Conservation (phyloP, 495 filamentous ascomycete genomes). For the Podospora didyma region DNA sequence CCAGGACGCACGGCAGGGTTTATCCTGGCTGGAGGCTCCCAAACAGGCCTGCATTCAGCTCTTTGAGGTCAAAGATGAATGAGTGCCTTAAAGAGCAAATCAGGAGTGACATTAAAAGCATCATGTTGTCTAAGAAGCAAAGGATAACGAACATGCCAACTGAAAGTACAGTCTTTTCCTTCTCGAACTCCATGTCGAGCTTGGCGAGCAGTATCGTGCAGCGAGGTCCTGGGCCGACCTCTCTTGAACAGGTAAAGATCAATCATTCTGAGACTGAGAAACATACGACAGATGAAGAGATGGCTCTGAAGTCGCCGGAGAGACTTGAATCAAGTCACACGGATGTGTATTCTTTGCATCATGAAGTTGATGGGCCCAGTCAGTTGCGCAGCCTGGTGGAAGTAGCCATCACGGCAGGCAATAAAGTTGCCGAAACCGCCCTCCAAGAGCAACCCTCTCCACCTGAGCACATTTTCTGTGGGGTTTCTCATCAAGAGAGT, state of each 20-base stretch:
- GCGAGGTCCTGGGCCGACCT: neutral
- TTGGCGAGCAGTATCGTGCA: neutral
- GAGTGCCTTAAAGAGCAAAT: constrained; percentile 6
- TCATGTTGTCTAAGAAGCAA: neutral
- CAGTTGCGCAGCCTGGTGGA: too few species aligned
- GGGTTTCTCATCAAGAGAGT: too few species aligned
- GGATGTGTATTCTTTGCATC: too few species aligned
- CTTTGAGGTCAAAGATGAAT: constrained; percentile 6
- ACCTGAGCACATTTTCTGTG: too few species aligned
- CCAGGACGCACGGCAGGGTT: constrained; percentile 37
- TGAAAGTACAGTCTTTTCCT: constrained; percentile 15
- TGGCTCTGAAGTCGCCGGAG: too few species aligned
- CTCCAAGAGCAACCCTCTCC: too few species aligned
- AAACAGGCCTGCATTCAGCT: neutral
- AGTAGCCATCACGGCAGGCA: too few species aligned
- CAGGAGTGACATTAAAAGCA: neutral
- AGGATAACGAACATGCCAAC: neutral
- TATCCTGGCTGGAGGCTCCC: constrained; percentile 38
- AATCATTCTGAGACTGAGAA: neutral
- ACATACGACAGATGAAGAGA: too few species aligned
- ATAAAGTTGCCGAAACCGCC: too few species aligned
- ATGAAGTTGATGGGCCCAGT: too few species aligned
- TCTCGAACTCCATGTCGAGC: constrained; percentile 5
- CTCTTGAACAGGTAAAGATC: neutral
- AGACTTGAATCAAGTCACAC: too few species aligned